Conservation (phyloP, 2,329 filamentous ascomycete species). For the Nothophaeocryptopus gaeumannii region DNA sequence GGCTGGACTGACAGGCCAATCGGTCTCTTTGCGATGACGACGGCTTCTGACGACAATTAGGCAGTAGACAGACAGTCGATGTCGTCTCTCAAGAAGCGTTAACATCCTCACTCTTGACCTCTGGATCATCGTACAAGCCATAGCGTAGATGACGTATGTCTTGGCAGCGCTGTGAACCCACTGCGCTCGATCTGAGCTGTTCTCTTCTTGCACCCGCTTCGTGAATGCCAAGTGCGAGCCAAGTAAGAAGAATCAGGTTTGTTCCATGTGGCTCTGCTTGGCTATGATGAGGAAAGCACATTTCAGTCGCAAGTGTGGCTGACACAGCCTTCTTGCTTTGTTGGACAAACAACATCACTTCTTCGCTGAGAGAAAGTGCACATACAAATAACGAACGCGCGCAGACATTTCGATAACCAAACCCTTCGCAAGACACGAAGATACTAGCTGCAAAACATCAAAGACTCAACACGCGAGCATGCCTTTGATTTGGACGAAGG, state of each 20-base stretch:
- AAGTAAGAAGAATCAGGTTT: too few relatives aligned
- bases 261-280: background rate
- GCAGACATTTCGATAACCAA: background rate
- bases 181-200: too few relatives aligned
- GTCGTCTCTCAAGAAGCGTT: too few relatives aligned
- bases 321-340: background rate
- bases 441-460: too few relatives aligned
- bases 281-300: background rate
- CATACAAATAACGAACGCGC: background rate
- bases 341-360: slow-evolving; percentile 1
- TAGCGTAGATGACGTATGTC: too few relatives aligned
- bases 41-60: background rate
- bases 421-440: background rate
- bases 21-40: too few relatives aligned
- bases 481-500: slow-evolving; percentile 50
- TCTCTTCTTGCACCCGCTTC: too few relatives aligned
- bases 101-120: background rate
- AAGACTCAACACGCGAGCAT: slow-evolving; percentile 29
- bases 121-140: background rate
- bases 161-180: too few relatives aligned
- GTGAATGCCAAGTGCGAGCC: too few relatives aligned
- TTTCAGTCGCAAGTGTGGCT: slow-evolving; percentile 1
- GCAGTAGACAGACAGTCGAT: background rate
- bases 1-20: too few relatives aligned
- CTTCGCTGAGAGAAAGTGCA: background rate